These are phyloP conservation scores for Eucalyptus urophylla DNA, from an alignment of 345 rosid species.

Conservation along the genomic window DNA sequence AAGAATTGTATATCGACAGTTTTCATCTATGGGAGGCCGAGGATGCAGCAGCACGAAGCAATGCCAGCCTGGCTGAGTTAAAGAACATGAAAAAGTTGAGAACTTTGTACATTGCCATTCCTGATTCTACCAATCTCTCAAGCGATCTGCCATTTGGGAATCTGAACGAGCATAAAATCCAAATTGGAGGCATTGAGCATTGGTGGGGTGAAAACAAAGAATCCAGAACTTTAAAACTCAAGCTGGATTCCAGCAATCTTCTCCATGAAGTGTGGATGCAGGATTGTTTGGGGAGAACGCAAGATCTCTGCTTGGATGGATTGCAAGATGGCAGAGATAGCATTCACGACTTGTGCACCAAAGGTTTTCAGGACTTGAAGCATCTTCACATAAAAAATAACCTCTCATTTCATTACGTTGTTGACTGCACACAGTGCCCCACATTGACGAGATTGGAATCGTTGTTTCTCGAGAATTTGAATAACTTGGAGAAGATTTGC, in stretches of 20 bases:
- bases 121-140: neutral
- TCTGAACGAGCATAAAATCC: neutral
- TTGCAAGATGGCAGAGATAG: neutral
- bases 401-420: neutral
- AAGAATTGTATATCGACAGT: neutral
- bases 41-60: neutral
- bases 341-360: neutral
- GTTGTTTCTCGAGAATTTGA: too few species aligned
- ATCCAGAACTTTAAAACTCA: neutral
- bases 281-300: neutral
- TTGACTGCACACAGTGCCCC: neutral
- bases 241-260: neutral
- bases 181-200: neutral
- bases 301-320: neutral
- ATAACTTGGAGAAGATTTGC: too few species aligned
- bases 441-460: too few species aligned
- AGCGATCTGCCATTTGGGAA: neutral
- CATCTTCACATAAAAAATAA: neutral
- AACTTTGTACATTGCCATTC: neutral
- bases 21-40: neutral
- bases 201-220: neutral
- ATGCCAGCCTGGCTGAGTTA: neutral
- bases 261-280: neutral
- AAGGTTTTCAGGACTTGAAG: neutral
- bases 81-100: neutral